A percentile compares a stretch with the other conserved stretches of the same genome.
phyloP scores from a whole-genome alignment of 2,329 filamentous ascomycete species.

The Cladosporium austrohemisphaericum region DNA sequence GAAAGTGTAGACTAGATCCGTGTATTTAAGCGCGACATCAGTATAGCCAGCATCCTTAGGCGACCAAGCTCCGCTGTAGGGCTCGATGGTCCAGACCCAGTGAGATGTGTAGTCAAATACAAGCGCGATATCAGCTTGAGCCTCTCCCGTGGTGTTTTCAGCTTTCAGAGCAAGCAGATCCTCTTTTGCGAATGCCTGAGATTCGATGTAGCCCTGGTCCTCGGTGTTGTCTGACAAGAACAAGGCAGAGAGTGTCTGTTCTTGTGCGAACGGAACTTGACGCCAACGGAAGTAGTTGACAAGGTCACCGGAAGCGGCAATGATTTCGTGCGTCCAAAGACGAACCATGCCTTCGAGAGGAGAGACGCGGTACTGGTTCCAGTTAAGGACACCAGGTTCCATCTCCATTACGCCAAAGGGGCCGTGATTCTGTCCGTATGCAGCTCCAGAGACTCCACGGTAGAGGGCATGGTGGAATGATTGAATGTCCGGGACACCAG shows the following conservation, averaged over 20 bases:
- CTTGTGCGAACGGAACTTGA: constrained; percentile 23
- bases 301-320: constrained; percentile 23
- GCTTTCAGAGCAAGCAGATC: constrained; percentile 18
- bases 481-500: constrained; percentile 24
- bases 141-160: background rate
- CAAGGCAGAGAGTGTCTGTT: constrained; percentile 24
- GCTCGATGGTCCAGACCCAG: constrained; percentile 25
- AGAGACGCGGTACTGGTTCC: constrained; percentile 25
- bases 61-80: constrained; percentile 22
- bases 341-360: constrained; percentile 25
- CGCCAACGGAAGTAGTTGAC: constrained; percentile 27
- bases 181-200: constrained; percentile 18
- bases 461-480: constrained; percentile 22
- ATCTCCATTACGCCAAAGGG: constrained; percentile 26
- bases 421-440: constrained; percentile 18
- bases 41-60: constrained; percentile 22
- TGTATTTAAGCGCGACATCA: constrained; percentile 18
- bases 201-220: constrained; percentile 22
- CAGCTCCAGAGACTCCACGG: constrained; percentile 22
- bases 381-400: constrained; percentile 26
- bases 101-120: constrained; percentile 23
- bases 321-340: constrained; percentile 25
- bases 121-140: constrained; percentile 21
- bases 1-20: constrained; percentile 21
- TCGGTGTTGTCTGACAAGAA: constrained; percentile 21